A percentile compares a stretch with the other conserved stretches of the same genome.
Conservation (phyloP, 495 filamentous ascomycete genomes). For the Annulohypoxylon maeteangense region DNA sequence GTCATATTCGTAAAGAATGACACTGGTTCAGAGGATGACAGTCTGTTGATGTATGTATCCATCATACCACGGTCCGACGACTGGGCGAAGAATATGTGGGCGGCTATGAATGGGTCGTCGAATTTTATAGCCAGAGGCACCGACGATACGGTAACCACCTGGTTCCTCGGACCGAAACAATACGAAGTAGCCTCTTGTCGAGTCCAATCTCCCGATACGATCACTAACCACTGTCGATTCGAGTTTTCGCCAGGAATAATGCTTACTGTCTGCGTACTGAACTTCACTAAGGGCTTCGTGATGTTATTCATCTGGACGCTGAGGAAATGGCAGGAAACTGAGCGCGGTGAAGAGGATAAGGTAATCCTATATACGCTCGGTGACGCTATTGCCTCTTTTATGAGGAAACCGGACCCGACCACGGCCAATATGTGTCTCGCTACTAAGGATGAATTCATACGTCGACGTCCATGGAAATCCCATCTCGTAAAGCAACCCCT, state of each 20-base stretch:
- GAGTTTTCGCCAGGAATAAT: slow-evolving; percentile 40
- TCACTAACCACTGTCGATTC: slow-evolving; percentile 24
- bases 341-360: neutral
- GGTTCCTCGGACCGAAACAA: slow-evolving; percentile 37
- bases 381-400: slow-evolving; percentile 50
- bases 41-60: slow-evolving; percentile 44
- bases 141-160: slow-evolving; percentile 24
- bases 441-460: slow-evolving; percentile 38
- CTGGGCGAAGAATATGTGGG: slow-evolving; percentile 51
- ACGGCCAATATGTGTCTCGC: slow-evolving; percentile 45
- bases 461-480: neutral
- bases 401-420: slow-evolving; percentile 46
- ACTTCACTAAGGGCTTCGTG: slow-evolving; percentile 28
- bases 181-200: slow-evolving; percentile 42
- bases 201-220: slow-evolving; percentile 35
- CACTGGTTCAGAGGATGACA: slow-evolving; percentile 23
- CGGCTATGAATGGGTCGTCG: slow-evolving; percentile 38
- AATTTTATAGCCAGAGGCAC: slow-evolving; percentile 6
- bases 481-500: neutral
- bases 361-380: slow-evolving; percentile 40
- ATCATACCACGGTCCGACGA: slow-evolving; percentile 44
- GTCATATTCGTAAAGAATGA: slow-evolving; percentile 45
- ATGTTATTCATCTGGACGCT: slow-evolving; percentile 29
- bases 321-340: slow-evolving; percentile 13
- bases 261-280: slow-evolving; percentile 32